Base-by-base conservation (phyloP, 352 stramenopile genomes). In the Pythium scleroteichum region DNA sequence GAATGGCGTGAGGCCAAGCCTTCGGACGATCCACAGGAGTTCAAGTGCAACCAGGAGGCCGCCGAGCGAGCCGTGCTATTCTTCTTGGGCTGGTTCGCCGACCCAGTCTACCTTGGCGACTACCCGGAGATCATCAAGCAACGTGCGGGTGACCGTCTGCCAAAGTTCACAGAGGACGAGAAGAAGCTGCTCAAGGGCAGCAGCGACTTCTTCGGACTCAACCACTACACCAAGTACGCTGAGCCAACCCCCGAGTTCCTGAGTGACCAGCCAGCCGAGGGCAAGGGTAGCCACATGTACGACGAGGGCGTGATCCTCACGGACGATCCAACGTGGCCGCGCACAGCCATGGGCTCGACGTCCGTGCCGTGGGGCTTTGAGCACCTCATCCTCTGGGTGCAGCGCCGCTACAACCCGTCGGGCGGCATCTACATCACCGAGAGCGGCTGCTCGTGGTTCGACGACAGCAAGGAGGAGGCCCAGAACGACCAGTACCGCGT, bases 141-240 rank as follows among this genome's bases (percentile, higher is more conserved):
- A 32, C 76, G 81, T 56, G 75, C 88, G 24, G 87, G 88, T 24
- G 59, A 79, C n/a, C 78, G 90, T 17, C 68, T 98, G 27, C 94
- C 94, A 5, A 56, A 62, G 32, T 98, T 98, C 68, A 97, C 93
- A 7, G 64, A 79, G 27, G 70, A 92, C 14, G 81, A 97, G 58
- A 82, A 87, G 54, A 72, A 75, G 26, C 48, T 90, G 35, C 59
- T 98, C 44, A 19, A 39, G 49, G 85, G 80, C 6, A 96, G 81
- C 48, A 79, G 66, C 23, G 95, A 99, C 64, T 98, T 98, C 68
- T 91, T 99, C 40, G 94, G 92, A 3, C 67, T 99, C 2, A 99
- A 99, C 73, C 89, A 98, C 69, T 99, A 98, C 71, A 84, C 79
- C 27, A 82, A 53, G 54, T 83, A 82, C 51, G 47, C 45, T 5